Percentiles rank a stretch among this genome's conserved stretches.
phyloP scores from a whole-genome alignment of 257 asterid species.

The Solanum clarkiae region DNA sequence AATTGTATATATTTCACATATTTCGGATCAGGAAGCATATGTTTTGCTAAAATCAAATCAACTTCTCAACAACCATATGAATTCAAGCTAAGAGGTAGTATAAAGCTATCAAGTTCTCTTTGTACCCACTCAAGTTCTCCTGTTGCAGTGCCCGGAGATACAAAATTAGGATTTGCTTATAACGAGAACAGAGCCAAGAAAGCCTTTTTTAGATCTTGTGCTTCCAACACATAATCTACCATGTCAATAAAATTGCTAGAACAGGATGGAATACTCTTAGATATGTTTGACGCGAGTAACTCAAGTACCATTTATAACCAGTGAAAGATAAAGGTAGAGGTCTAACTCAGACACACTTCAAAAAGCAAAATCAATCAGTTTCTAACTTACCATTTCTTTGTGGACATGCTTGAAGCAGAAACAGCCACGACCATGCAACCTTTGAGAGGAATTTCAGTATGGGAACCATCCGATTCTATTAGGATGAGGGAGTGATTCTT shows the following conservation, averaged over 20 bases:
- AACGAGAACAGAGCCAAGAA: background rate
- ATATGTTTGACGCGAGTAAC: background rate
- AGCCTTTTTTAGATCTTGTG: background rate
- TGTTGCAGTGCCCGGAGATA: background rate
- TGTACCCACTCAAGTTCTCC: background rate
- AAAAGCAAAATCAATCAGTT: slow-evolving; percentile 3
- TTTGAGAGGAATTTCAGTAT: slow-evolving; percentile 47
- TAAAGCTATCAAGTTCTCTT: background rate
- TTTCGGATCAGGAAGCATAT: background rate
- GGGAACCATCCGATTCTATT: slow-evolving; percentile 54
- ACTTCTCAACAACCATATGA: background rate
- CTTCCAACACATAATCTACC: background rate
- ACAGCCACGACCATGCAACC: slow-evolving; percentile 74
- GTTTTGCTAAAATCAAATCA: background rate
- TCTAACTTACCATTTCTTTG: slow-evolving; percentile 64
- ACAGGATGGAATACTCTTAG: background rate
- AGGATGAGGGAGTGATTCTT: slow-evolving; percentile 44
- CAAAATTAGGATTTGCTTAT: background rate
- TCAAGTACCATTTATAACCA: background rate
- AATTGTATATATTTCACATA: background rate
- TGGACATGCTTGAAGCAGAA: slow-evolving; percentile 58
- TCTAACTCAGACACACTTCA: background rate
- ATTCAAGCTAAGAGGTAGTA: background rate
- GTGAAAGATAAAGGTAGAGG: background rate
- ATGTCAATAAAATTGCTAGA: background rate